Evolutionary conservation across 345 rosid genomes (phyloP).

Genomic region (Isatis tinctoria): DNA sequence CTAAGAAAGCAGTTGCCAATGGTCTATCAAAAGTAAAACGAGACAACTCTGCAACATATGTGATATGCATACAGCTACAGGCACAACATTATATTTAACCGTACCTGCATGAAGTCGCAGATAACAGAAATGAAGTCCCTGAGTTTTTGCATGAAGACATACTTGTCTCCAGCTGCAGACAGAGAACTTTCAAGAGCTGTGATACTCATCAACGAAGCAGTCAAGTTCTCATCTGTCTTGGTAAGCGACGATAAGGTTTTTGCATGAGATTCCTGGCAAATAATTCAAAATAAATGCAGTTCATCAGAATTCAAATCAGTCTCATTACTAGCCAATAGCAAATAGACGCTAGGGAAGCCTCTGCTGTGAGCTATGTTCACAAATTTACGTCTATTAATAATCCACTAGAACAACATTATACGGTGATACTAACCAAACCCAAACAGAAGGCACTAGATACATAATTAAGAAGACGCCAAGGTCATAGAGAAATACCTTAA

Average conservation of each 20-base stretch:
- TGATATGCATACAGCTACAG: conserved; percentile 6
- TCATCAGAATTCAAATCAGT: conserved; percentile 16
- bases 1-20: conserved; percentile 7
- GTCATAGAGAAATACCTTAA: conserved; percentile 48
- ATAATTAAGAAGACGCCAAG: not conserved
- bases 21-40: not conserved
- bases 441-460: not conserved
- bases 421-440: not conserved
- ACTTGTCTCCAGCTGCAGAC: conserved; percentile 94
- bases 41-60: conserved; percentile 5
- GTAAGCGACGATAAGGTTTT: conserved; percentile 55
- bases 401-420: not conserved
- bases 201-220: conserved; percentile 72
- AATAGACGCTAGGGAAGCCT: not conserved
- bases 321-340: not conserved
- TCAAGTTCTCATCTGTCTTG: conserved; percentile 82
- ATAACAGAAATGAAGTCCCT: conserved; percentile 91
- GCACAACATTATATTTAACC: conserved; percentile 37
- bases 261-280: conserved; percentile 70
- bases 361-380: not conserved
- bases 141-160: conserved; percentile 97
- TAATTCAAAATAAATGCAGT: conserved; percentile 11
- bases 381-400: not conserved
- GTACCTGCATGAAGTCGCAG: conserved; percentile 98
- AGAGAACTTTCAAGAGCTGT: conserved; percentile 70